Conservation (phyloP, 768 basidiomycete genomes). For the Xerocomellus chrysenteron region DNA sequence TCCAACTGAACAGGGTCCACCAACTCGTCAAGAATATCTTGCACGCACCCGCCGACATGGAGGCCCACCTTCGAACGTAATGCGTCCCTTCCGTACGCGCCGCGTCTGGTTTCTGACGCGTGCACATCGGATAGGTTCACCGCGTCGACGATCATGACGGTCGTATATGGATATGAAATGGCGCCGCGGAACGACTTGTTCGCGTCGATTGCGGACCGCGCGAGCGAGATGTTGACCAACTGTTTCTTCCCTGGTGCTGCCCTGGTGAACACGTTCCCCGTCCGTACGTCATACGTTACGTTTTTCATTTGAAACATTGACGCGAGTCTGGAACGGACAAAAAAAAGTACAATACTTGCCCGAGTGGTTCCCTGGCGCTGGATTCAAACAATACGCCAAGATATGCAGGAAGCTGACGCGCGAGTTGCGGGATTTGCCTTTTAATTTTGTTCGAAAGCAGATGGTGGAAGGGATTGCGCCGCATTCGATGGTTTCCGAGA, state of each 20-base stretch:
- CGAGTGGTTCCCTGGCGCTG: slow-evolving; percentile 32
- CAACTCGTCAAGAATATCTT: slow-evolving; percentile 33
- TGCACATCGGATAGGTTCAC: slow-evolving; percentile 18
- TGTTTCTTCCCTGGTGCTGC: slow-evolving; percentile 32
- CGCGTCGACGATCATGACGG: slow-evolving; percentile 32
- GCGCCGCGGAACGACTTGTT: slow-evolving; percentile 30
- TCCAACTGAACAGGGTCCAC: slow-evolving; percentile 34
- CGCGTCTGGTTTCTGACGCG: not conserved
- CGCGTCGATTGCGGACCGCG: slow-evolving; percentile 31
- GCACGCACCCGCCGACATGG: slow-evolving; percentile 27
- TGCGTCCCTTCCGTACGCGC: not conserved
- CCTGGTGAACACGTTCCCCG: slow-evolving; percentile 33
- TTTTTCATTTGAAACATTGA: not conserved
- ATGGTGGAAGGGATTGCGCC: slow-evolving; percentile 19
- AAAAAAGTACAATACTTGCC: slow-evolving; percentile 26
- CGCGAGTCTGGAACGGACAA: not conserved
- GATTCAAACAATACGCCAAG: slow-evolving; percentile 26
- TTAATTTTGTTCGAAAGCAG: slow-evolving; percentile 19
- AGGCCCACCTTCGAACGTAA: slow-evolving; percentile 23
- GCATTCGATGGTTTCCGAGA: slow-evolving; percentile 21
- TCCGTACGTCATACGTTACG: slow-evolving; percentile 13
- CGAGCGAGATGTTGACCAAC: slow-evolving; percentile 29
- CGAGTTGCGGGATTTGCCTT: slow-evolving; percentile 16
- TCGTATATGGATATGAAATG: slow-evolving; percentile 37
- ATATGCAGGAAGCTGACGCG: slow-evolving; percentile 17